A percentile compares a stretch with the other conserved stretches of the same genome.
Conservation (phyloP, 768 basidiomycete genomes). For the Pulveroboletus ravenelii region DNA sequence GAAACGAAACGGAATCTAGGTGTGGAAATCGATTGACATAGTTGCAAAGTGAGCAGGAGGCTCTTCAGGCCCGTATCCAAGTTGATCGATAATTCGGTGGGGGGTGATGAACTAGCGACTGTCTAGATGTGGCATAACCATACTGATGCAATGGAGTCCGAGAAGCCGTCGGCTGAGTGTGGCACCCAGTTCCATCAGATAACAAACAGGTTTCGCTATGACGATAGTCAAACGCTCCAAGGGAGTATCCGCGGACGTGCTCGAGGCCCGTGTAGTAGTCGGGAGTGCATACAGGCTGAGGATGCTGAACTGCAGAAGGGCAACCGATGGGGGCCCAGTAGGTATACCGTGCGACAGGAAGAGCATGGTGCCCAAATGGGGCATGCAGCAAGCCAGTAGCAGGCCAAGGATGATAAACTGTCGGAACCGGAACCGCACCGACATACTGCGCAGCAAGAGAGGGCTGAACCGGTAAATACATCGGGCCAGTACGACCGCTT, state of each 20-base stretch:
- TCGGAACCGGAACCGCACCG: conserved; percentile 29
- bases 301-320: conserved; percentile 45
- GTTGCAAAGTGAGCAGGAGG: not conserved
- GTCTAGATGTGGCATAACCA: conserved; percentile 38
- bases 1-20: conserved; percentile 27
- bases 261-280: conserved; percentile 43
- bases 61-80: conserved; percentile 46
- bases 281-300: conserved; percentile 53
- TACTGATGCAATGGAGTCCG: conserved; percentile 43
- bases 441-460: conserved; percentile 36
- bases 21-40: conserved; percentile 9
- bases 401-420: conserved; percentile 30
- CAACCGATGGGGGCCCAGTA: conserved; percentile 23
- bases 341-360: conserved; percentile 15
- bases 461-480: conserved; percentile 64
- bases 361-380: conserved; percentile 19
- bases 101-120: conserved; percentile 40
- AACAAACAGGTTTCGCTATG: conserved; percentile 44
- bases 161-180: conserved; percentile 34
- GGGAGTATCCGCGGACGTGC: conserved; percentile 58
- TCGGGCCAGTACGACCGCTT: conserved; percentile 45
- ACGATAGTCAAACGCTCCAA: conserved; percentile 51
- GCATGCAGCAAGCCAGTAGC: conserved; percentile 10
- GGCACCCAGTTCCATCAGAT: conserved; percentile 38
- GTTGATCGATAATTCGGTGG: conserved; percentile 44